Conservation (phyloP, 441 rosid species). For the Isatis lusitanica region DNA sequence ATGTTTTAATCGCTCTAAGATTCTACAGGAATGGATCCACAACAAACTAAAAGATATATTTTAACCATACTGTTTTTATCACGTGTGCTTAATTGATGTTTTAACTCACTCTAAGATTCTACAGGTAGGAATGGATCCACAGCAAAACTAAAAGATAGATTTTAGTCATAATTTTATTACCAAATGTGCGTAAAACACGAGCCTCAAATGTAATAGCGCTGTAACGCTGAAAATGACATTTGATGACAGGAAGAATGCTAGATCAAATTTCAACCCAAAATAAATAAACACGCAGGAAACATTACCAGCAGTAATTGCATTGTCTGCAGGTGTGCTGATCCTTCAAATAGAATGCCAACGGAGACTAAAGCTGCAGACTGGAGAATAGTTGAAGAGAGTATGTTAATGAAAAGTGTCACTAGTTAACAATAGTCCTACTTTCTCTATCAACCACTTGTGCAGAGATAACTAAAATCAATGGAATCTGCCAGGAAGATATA, state of each 20-base stretch:
- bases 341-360: conserved; percentile 92
- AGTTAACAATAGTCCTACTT: conserved; percentile 8
- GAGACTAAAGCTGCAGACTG: conserved; percentile 97
- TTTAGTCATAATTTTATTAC: background rate
- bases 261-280: conserved; percentile 6
- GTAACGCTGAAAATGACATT: background rate
- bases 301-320: conserved; percentile 90
- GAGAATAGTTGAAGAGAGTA: conserved; percentile 33
- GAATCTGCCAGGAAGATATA: conserved; percentile 6
- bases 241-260: conserved; percentile 19
- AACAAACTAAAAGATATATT: background rate
- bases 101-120: background rate
- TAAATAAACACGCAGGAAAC: conserved; percentile 6
- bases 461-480: background rate
- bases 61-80: background rate
- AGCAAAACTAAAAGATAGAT: background rate
- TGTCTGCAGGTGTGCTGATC: conserved; percentile 89
- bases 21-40: background rate
- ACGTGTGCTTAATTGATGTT: conserved; percentile 10
- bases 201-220: background rate
- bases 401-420: conserved; percentile 15
- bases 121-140: background rate
- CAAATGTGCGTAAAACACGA: conserved; percentile 14
- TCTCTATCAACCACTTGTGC: background rate
- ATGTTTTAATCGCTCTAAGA: conserved; percentile 12